A percentile compares a stretch with the other conserved stretches of the same genome.
These are phyloP conservation scores for Phallus indusiatus DNA, from an alignment of 768 basidiomycete species.

Conservation along the genomic window DNA sequence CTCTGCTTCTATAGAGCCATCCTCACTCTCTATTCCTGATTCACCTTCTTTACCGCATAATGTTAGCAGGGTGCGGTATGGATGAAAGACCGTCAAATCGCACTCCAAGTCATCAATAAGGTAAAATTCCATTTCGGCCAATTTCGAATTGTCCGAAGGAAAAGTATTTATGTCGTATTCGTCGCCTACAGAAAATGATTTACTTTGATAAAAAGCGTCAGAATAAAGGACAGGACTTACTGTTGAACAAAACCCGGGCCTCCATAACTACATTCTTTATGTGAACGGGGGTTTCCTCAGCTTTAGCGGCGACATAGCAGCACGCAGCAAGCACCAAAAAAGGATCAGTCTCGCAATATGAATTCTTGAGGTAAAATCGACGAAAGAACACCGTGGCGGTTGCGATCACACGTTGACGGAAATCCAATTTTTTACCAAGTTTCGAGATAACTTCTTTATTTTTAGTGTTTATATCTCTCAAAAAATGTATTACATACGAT, in stretches of 20 bases:
- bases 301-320: constrained; percentile 93
- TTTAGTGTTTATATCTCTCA: background rate
- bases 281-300: constrained; percentile 91
- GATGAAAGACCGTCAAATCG: constrained; percentile 88
- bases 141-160: constrained; percentile 76
- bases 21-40: constrained; percentile 28
- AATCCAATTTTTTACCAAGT: constrained; percentile 70
- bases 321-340: constrained; percentile 90
- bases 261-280: constrained; percentile 89
- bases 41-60: constrained; percentile 57
- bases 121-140: constrained; percentile 99
- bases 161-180: constrained; percentile 73
- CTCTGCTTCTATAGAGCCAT: constrained; percentile 33
- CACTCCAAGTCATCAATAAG: constrained; percentile 95
- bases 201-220: background rate
- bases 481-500: constrained; percentile 35
- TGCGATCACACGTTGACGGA: constrained; percentile 87
- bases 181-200: constrained; percentile 30
- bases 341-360: constrained; percentile 92
- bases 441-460: constrained; percentile 61
- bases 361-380: constrained; percentile 94
- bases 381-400: constrained; percentile 94
- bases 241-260: constrained; percentile 65
- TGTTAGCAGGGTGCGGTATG: constrained; percentile 80
- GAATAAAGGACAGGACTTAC: constrained; percentile 23